phyloP scores from a whole-genome alignment of 2,329 filamentous ascomycete species.

The Diplodia mutila region DNA sequence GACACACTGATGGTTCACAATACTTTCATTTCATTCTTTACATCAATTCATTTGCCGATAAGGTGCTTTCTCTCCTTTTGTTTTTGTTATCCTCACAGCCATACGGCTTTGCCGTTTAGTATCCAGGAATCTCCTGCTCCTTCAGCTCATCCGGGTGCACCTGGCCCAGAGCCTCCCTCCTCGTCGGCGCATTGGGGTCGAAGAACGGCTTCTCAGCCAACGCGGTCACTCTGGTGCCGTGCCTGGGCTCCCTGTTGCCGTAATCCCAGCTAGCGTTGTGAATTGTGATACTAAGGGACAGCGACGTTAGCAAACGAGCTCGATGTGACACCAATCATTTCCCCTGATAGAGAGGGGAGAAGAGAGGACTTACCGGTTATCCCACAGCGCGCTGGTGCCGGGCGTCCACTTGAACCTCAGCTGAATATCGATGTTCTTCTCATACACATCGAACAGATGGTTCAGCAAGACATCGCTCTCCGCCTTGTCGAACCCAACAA shows the following conservation, averaged over 20 bases:
- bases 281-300: conserved; percentile 63
- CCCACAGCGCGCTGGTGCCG: conserved; percentile 69
- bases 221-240: conserved; percentile 72
- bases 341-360: background rate
- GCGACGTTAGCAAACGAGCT: background rate
- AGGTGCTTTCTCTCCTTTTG: background rate
- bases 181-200: conserved; percentile 64
- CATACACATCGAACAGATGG: conserved; percentile 70
- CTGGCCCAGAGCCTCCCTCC: conserved; percentile 68
- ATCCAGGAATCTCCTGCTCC: background rate
- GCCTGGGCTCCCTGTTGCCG: conserved; percentile 66
- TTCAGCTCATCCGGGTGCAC: conserved; percentile 57
- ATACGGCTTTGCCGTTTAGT: background rate
- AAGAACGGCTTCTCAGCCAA: conserved; percentile 74
- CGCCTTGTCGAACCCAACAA: conserved; percentile 69
- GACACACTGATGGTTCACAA: background rate
- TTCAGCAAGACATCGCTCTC: conserved; percentile 71
- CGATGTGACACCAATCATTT: background rate
- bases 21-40: conserved; percentile 12
- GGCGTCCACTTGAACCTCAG: conserved; percentile 73
- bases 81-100: no score
- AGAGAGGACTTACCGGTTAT: conserved; percentile 59
- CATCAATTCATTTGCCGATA: background rate
- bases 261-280: conserved; percentile 78
- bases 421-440: conserved; percentile 72